Base-by-base conservation (phyloP, 495 filamentous ascomycete genomes). In the Neurospora sp. region DNA sequence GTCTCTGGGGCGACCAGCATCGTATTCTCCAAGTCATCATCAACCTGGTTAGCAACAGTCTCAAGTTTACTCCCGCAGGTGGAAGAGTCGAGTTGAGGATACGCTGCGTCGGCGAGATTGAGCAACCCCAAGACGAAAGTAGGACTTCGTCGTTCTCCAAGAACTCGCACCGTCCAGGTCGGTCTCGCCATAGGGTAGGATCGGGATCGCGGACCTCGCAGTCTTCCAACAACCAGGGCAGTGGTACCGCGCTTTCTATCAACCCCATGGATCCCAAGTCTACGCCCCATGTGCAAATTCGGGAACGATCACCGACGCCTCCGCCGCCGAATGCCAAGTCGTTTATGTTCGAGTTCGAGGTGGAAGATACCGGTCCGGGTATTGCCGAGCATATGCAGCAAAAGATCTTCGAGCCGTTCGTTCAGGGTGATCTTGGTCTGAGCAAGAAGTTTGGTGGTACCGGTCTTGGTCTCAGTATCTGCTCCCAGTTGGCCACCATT, bases 361-460 rank as follows among this genome's bases (percentile, higher is more conserved):
- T 98, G 4, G 85, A 93, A 79, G 94, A 98, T 77, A 95, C 91
- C 10, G 94, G 94, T 0, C 94, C 94, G 4, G 94, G 94, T n/a
- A 96, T 98, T 73, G 90, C 94, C 0, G 87, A 88, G 35, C 81
- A 89, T 69, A 87, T 94, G 72, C 93, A 93, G 74, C 82, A 92
- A 73, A 88, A 89, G 74, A 92, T 98, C 37, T 98, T 98, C 82
- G 94, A 98, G 78, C 94, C 94, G 0, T 98, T 98, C 77, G 91
- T 97, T 10, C 94, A 98, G 81, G 94, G 93, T 2, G 94, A 98
- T 79, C 83, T 96, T 11, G 91, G 93, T 3, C 83, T 98, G 27
- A 94, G 90, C 81, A 96, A 93, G 79, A 96, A 95, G 75, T 96
- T 91, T 78, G 94, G 93, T 31, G 94, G 94, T 16, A 97, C 94